phyloP scores from a whole-genome alignment of 139 green algal genomes.

The Edaphochlamys debaryana region DNA sequence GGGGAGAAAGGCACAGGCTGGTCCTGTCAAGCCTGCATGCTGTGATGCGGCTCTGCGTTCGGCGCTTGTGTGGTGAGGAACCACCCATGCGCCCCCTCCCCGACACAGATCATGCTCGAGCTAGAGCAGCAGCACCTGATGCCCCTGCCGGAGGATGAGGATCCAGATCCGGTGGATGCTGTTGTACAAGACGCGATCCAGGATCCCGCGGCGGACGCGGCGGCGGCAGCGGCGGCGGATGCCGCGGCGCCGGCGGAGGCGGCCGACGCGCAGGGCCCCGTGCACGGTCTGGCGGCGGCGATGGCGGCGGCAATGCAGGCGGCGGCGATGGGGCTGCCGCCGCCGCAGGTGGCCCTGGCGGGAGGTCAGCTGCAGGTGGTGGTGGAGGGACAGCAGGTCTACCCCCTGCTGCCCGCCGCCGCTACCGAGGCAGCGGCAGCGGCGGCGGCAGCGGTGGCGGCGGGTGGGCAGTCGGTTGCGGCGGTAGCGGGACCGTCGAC shows the following conservation, averaged over 20 bases:
- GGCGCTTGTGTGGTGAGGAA: no score
- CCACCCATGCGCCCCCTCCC: no score
- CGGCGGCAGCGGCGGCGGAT: not conserved
- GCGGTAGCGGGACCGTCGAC: no score
- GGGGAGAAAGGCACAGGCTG: no score
- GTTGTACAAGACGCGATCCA: no score
- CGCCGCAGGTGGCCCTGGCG: no score
- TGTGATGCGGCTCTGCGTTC: no score
- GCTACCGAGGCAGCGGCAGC: not conserved
- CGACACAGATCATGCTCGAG: no score
- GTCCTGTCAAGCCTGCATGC: no score
- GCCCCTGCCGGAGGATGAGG: no score
- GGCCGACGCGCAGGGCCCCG: not conserved
- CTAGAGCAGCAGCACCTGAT: not conserved
- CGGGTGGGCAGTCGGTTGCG: not conserved
- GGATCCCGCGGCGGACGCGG: no score
- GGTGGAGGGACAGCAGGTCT: not conserved
- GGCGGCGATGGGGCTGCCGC: not conserved
- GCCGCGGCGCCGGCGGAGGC: not conserved
- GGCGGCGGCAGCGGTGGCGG: not conserved
- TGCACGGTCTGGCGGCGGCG: not conserved
- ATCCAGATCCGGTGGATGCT: no score
- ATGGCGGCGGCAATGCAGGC: constrained; percentile 9
- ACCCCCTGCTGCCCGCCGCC: not conserved
- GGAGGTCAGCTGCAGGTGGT: not conserved